These are phyloP conservation scores for Ganoderma lingzhi DNA, from an alignment of 1,284 basidiomycete genomes.

Conservation along the genomic window DNA sequence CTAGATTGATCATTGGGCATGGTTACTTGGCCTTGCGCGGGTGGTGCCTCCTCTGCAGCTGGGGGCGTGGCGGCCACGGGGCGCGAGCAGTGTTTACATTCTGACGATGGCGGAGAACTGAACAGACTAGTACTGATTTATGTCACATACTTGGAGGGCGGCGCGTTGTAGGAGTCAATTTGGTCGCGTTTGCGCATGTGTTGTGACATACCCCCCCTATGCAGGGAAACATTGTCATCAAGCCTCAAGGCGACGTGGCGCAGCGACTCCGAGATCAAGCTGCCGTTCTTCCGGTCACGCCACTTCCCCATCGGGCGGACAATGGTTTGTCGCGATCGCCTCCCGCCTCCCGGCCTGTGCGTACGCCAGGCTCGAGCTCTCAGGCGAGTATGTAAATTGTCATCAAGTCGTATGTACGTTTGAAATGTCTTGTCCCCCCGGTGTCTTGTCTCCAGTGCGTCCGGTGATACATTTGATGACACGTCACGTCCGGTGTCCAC, in stretches of 20 bases:
- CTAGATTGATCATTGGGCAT: neutral
- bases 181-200: constrained; percentile 18
- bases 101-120: neutral
- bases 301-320: constrained; percentile 2
- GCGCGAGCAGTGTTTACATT: neutral
- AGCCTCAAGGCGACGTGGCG: neutral
- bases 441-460: neutral
- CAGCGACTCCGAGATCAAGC: neutral
- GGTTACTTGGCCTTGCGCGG: neutral
- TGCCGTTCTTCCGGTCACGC: too few species aligned
- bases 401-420: too few species aligned
- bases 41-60: neutral
- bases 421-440: neutral
- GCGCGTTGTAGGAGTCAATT: constrained; percentile 7
- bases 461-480: constrained; percentile 14
- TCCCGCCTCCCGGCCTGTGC: neutral
- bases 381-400: neutral
- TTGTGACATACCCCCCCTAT: neutral
- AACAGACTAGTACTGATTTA: neutral
- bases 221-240: neutral
- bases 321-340: constrained; percentile 6
- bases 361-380: neutral
- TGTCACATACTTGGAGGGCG: neutral
- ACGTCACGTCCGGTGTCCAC: neutral
- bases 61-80: neutral